phyloP scores from a whole-genome alignment of 306 rosid species.

The Cucumis cinereus region DNA sequence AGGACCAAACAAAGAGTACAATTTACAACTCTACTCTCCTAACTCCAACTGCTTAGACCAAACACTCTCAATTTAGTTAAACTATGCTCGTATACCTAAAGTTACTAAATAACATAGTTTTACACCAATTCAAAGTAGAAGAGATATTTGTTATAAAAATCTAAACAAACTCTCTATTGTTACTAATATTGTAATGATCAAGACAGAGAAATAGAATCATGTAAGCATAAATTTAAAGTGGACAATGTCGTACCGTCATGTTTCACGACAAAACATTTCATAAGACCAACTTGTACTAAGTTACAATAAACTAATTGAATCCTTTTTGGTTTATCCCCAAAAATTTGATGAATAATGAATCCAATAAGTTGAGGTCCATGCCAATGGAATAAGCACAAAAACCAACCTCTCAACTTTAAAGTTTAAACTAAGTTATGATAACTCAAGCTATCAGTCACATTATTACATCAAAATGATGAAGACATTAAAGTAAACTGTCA shows the following conservation, averaged over 20 bases:
- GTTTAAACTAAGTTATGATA: not conserved
- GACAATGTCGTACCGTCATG: not conserved
- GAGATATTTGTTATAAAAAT: not conserved
- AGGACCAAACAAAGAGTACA: no score
- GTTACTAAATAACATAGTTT: not conserved
- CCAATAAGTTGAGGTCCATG: not conserved
- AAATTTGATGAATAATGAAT: not conserved
- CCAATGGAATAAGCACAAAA: not conserved
- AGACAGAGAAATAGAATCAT: not conserved
- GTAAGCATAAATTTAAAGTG: not conserved
- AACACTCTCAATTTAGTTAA: no score
- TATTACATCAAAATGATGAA: not conserved
- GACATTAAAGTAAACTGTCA: not conserved
- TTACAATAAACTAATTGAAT: not conserved
- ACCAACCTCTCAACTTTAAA: not conserved
- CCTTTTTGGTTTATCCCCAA: not conserved
- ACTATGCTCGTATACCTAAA: no score
- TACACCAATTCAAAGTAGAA: not conserved
- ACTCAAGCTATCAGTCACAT: not conserved
- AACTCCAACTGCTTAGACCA: no score
- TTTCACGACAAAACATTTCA: no score
- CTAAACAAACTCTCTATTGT: not conserved
- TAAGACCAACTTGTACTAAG: no score
- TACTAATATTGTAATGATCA: no score
- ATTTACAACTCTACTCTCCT: no score